phyloP scores from a whole-genome alignment of 164 flowering plant genomes.

The Platanus orientalis region DNA sequence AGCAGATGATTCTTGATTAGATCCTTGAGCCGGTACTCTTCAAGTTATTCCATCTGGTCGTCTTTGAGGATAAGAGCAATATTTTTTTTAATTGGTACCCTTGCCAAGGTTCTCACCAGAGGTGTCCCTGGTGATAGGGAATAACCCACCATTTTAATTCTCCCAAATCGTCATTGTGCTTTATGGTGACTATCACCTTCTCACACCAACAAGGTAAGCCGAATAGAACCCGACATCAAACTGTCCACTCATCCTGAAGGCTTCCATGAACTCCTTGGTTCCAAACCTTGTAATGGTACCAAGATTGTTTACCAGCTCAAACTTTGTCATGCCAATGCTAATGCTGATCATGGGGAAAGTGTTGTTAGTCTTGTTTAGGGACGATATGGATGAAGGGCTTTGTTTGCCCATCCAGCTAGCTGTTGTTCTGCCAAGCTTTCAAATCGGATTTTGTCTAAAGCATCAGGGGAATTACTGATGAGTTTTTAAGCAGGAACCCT shows the following conservation, averaged over 20 bases:
- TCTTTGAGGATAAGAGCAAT: too few species aligned
- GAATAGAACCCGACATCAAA: constrained; percentile 56
- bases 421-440: constrained; percentile 35
- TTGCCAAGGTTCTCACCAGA: too few species aligned
- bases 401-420: constrained; percentile 28
- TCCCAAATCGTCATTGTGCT: constrained; percentile 53
- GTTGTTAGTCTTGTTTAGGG: constrained; percentile 30
- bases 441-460: constrained; percentile 33
- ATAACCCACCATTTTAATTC: too few species aligned
- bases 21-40: too few species aligned
- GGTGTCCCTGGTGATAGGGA: too few species aligned
- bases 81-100: too few species aligned
- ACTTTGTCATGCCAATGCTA: constrained; percentile 29
- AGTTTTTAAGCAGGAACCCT: neutral
- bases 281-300: constrained; percentile 58
- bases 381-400: constrained; percentile 30
- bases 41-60: too few species aligned
- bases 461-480: neutral
- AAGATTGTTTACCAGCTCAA: constrained; percentile 47
- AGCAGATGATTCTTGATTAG: too few species aligned
- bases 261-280: constrained; percentile 60
- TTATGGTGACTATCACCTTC: constrained; percentile 45
- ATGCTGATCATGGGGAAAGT: constrained; percentile 29
- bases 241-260: constrained; percentile 54
- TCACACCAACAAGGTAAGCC: constrained; percentile 46